Conservation (phyloP, 2,329 filamentous ascomycete genomes). For the Anthostomella pinea region DNA sequence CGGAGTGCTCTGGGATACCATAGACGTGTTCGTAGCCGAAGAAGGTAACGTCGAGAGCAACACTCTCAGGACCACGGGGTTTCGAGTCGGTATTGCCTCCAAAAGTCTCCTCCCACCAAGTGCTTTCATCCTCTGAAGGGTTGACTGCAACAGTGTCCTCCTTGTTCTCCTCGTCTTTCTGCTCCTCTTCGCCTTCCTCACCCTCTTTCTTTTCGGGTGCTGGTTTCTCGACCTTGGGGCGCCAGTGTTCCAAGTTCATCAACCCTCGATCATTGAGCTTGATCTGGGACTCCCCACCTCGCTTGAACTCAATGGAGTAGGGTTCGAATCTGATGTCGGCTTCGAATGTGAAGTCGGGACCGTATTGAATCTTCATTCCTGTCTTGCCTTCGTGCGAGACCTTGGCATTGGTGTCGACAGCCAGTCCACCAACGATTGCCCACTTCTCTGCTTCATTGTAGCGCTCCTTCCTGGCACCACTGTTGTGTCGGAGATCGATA, state of each 20-base stretch:
- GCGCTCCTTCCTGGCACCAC: slow-evolving; percentile 81
- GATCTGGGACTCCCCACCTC: slow-evolving; percentile 78
- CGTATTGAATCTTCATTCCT: slow-evolving; percentile 76
- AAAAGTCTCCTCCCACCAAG: slow-evolving; percentile 97
- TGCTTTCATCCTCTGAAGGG: slow-evolving; percentile 71
- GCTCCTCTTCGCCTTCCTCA: slow-evolving; percentile 49
- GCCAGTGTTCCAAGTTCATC: slow-evolving; percentile 94
- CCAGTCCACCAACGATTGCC: slow-evolving; percentile 79
- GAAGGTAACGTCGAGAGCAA: slow-evolving; percentile 89
- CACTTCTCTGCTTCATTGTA: slow-evolving; percentile 91
- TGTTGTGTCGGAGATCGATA: slow-evolving; percentile 82
- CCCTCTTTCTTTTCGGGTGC: slow-evolving; percentile 49
- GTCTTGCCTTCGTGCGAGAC: slow-evolving; percentile 62
- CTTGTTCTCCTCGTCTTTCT: slow-evolving; percentile 43
- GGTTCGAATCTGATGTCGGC: slow-evolving; percentile 81
- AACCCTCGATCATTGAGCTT: slow-evolving; percentile 87
- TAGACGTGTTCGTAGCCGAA: slow-evolving; percentile 89
- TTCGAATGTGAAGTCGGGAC: slow-evolving; percentile 71
- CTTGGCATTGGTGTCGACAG: slow-evolving; percentile 68
- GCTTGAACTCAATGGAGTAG: slow-evolving; percentile 81
- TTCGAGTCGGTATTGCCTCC: slow-evolving; percentile 94
- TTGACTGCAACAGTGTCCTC: slow-evolving; percentile 38
- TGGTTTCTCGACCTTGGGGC: slow-evolving; percentile 71
- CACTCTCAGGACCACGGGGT: slow-evolving; percentile 88
- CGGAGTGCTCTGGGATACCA: slow-evolving; percentile 90